A percentile compares a stretch with the other conserved stretches of the same genome.
Conservation (phyloP, 2,329 filamentous ascomycete genomes). For the Cordyceps tenuipes region DNA sequence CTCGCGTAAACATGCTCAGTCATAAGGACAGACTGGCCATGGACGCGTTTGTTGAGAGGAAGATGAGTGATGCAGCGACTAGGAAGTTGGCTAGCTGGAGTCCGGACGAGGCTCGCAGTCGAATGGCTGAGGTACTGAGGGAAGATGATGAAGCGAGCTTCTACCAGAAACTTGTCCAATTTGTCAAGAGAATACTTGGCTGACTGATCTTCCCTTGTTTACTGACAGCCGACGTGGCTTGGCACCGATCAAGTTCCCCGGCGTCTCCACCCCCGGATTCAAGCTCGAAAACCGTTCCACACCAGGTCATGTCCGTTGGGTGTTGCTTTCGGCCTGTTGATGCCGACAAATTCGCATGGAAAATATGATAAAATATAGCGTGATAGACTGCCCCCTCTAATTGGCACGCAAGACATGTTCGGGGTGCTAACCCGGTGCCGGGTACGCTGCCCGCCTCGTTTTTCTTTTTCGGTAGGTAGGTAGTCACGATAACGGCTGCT, state of each 20-base stretch:
- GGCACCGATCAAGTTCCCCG: no score
- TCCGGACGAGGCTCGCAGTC: not conserved
- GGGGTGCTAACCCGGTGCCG: not conserved
- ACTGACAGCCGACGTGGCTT: no score
- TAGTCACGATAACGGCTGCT: not conserved
- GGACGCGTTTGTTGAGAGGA: slow-evolving; percentile 24
- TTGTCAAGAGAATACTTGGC: no score
- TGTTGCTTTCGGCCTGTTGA: not conserved
- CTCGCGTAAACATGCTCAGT: slow-evolving; percentile 21
- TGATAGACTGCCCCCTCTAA: not conserved
- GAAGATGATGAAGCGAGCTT: not conserved
- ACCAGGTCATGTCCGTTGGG: no score
- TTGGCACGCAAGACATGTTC: not conserved
- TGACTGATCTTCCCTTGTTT: no score
- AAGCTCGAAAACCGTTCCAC: no score
- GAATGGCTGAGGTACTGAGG: not conserved
- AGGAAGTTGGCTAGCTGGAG: not conserved
- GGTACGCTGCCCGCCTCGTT: not conserved
- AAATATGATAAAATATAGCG: not conserved
- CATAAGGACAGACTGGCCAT: slow-evolving; percentile 19
- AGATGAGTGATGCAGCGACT: slow-evolving; percentile 15
- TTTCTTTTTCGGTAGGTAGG: no score
- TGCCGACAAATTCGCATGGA: not conserved
- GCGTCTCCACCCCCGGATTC: no score
- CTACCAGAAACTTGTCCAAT: no score